phyloP scores from a whole-genome alignment of 2,329 filamentous ascomycete genomes.

The Aureobasidium leucospermi region DNA sequence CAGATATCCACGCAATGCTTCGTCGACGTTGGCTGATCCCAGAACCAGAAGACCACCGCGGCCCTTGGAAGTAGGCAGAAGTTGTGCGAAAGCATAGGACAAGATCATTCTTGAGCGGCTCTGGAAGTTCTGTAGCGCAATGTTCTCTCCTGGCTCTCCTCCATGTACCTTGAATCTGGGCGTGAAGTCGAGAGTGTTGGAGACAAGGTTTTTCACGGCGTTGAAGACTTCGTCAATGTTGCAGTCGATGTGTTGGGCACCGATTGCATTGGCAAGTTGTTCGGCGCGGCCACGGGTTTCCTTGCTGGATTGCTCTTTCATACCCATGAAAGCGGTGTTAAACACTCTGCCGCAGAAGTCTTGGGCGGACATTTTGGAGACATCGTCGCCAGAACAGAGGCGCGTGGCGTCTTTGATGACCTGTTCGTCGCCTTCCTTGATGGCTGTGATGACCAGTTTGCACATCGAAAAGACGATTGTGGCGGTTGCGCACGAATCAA shows the following conservation, averaged over 20 bases:
- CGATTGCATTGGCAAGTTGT: constrained; percentile 54
- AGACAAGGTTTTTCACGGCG: constrained; percentile 54
- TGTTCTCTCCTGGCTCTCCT: constrained; percentile 51
- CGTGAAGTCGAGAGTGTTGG: constrained; percentile 51
- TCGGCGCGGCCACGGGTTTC: constrained; percentile 63
- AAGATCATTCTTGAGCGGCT: constrained; percentile 60
- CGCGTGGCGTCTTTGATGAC: constrained; percentile 48
- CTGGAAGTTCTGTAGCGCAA: constrained; percentile 62
- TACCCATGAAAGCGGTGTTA: constrained; percentile 65
- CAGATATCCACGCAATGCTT: constrained; percentile 51
- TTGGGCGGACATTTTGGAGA: constrained; percentile 44
- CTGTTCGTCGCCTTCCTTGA: constrained; percentile 44
- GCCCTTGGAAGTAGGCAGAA: constrained; percentile 54
- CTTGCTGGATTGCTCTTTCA: constrained; percentile 53
- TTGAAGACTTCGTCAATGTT: constrained; percentile 64
- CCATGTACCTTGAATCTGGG: constrained; percentile 59
- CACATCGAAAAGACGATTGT: constrained; percentile 43
- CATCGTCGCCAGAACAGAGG: constrained; percentile 46
- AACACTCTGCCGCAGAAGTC: constrained; percentile 55
- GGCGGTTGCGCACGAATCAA: constrained; percentile 53
- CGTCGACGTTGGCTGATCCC: constrained; percentile 60
- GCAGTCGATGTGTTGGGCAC: constrained; percentile 63
- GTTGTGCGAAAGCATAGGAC: constrained; percentile 57
- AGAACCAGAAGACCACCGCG: constrained; percentile 57
- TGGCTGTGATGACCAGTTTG: constrained; percentile 47